phyloP scores from a whole-genome alignment of 2,329 filamentous ascomycete genomes.

The Cryphonectria naterciae region DNA sequence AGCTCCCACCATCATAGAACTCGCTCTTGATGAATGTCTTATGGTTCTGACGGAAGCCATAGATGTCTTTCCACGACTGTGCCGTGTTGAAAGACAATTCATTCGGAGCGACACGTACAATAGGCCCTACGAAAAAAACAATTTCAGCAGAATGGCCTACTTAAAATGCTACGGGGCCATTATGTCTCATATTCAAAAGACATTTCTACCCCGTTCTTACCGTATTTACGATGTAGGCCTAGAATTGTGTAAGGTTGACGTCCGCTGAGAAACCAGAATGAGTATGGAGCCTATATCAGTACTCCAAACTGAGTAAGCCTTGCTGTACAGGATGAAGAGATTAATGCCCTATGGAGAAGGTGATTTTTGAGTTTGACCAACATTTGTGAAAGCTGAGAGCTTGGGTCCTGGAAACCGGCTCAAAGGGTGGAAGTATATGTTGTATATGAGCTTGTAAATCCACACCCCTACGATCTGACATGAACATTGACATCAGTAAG shows the following conservation, averaged over 20 bases:
- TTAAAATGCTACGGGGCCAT: neutral
- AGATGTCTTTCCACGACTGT: conserved; percentile 19
- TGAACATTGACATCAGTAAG: neutral
- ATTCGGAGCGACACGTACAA: conserved; percentile 16
- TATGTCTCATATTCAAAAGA: too few relatives aligned
- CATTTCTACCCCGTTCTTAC: neutral
- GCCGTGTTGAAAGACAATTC: conserved; percentile 19
- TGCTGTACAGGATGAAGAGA: too few relatives aligned
- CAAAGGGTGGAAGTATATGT: neutral
- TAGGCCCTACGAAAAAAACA: neutral
- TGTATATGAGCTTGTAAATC: neutral
- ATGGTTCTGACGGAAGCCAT: conserved; percentile 30
- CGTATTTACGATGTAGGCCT: conserved; percentile 16
- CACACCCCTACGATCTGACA: neutral
- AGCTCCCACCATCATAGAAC: conserved; percentile 35
- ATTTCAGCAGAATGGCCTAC: neutral
- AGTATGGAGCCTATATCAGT: conserved; percentile 12
- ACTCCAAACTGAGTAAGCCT: too few relatives aligned
- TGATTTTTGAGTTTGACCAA: neutral
- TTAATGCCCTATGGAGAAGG: neutral
- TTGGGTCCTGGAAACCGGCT: neutral
- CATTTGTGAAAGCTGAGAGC: neutral
- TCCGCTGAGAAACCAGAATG: conserved; percentile 13
- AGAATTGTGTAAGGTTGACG: conserved; percentile 20
- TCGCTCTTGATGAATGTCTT: conserved; percentile 32